Percentiles rank a stretch among this genome's conserved stretches.
These are phyloP conservation scores for Talaromyces islandicus DNA, from an alignment of 2,329 filamentous ascomycete genomes.

Conservation along the genomic window DNA sequence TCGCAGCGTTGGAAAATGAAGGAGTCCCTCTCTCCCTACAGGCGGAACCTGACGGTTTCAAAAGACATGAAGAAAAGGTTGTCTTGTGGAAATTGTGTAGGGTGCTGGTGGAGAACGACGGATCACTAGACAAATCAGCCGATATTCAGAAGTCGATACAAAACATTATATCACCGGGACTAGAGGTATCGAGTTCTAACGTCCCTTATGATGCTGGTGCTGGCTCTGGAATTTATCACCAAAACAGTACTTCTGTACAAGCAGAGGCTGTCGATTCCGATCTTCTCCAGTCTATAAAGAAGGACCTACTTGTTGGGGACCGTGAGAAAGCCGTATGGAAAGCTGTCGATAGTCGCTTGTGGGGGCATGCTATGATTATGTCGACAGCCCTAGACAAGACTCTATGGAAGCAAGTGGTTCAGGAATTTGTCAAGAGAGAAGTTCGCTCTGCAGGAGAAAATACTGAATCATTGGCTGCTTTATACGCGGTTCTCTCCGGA, in stretches of 20 bases:
- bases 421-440: slow-evolving; percentile 93
- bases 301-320: slow-evolving; percentile 69
- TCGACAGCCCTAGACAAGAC: slow-evolving; percentile 68
- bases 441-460: slow-evolving; percentile 75
- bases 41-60: slow-evolving; percentile 47
- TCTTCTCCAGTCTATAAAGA: slow-evolving; percentile 66
- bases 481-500: slow-evolving; percentile 91
- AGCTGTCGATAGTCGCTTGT: slow-evolving; percentile 85
- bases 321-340: slow-evolving; percentile 89
- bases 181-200: slow-evolving; percentile 22
- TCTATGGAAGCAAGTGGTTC: slow-evolving; percentile 85
- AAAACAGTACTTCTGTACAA: slow-evolving; percentile 34
- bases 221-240: slow-evolving; percentile 26
- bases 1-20: slow-evolving; percentile 63
- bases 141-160: slow-evolving; percentile 69
- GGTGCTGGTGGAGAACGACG: slow-evolving; percentile 80
- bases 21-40: slow-evolving; percentile 43
- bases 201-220: slow-evolving; percentile 21
- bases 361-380: slow-evolving; percentile 94
- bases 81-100: slow-evolving; percentile 83
- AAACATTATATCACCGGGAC: slow-evolving; percentile 62
- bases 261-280: slow-evolving; percentile 65
- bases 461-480: slow-evolving; percentile 79
- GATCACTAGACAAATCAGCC: slow-evolving; percentile 66
- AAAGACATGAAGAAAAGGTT: slow-evolving; percentile 70